Base-by-base conservation (phyloP, 805 yeast species). In the Lachancea nothofagi region DNA sequence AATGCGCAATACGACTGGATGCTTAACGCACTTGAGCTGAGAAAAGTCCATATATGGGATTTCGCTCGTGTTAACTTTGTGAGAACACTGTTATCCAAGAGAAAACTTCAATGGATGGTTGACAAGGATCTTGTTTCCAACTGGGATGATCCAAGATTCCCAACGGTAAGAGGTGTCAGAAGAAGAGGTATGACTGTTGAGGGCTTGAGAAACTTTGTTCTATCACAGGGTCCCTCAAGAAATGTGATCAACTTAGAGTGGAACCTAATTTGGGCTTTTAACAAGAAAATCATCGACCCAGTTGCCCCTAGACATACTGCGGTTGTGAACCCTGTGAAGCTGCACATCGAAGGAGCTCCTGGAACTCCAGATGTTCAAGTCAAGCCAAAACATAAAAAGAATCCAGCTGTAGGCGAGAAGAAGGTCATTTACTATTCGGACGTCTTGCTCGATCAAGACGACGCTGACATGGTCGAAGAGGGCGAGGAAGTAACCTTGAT, bases 81-180 rank as follows among this genome's bases (percentile, higher is more conserved):
- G 44, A 81, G 97, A 72, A 93, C 99, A 20, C 72, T 93, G 62
- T 72, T 93, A 46, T 87, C 96, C 46, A 93, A 93, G 81, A 83
- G 99, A 72, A 93, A 93, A 73, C 75, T 93, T 61, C 98, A 94
- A 71, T 93, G 98, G 98, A 88, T 93, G 67, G 98, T 93, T 47
- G 97, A 93, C 71, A 83, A 86, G 64, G 71, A 77, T 30, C 72
- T 82, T 54, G 99, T 93, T 43, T 57, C 75, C 18, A 88, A 87
- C 69, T 93, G 99, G 99, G 97, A 93, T 60, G 99, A 93, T 66
- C 98, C 99, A 54, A 78, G 99, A 66, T 93, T 93, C 87, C 99
- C 99, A 53, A 93, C 99, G 33, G 96, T 93, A 28, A 82, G 97
- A 67, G 99, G 99, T 72, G 96, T 90, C 39, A 86, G 97, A 73